Base-by-base conservation (phyloP, 1,284 basidiomycete species). In the Wolfiporia cocos region DNA sequence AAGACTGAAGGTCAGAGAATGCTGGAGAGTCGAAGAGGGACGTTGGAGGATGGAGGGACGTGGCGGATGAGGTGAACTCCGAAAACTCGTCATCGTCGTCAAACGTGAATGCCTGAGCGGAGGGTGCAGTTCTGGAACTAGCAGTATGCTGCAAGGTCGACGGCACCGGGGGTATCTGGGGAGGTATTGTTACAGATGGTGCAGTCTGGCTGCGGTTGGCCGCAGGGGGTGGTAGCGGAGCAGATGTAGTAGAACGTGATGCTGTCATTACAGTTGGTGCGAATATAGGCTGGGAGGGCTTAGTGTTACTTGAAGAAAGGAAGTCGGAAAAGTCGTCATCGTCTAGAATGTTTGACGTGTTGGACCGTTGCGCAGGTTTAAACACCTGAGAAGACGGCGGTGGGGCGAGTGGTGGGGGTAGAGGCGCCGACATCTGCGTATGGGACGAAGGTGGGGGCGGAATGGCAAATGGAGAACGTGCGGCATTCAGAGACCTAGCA, bases 341-440 rank as follows among this genome's bases (percentile, higher is more conserved):
- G 39, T 56, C 54, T 29, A 49, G 47, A 3, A 48, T n/a, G 19
- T 41, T 20, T 11, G 48, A 14, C 7, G 26, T 14, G 14, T 7
- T 28, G 9, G 26, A 9, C 26, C 14, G 7, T 7, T 14, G 26
- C 7, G 26, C 7, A n/a, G n/a, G n/a, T n/a, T n/a, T n/a, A 7
- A 28, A 28, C 26, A 14, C 7, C 14, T 7, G 26, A 28, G 9
- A 7, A 33, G 55, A 61, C 4, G 66, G 65, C 21, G 71, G 73
- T 2, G 72, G 69, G 3, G 68, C 60, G 10, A 72, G 57, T 9
- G 67, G 70, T 10, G 70, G 66, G 6, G 34, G 43, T 12, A 53
- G 35, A 26, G 49, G 41, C 18, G 46, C 31, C n/a, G 31, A 20
- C 9, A 18, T 17, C 24, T 43, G 41, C 2, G 46, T 9, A 14